A percentile compares a stretch with the other conserved stretches of the same genome.
phyloP scores from a whole-genome alignment of 805 yeast genomes.

The Starmerella geochares region DNA sequence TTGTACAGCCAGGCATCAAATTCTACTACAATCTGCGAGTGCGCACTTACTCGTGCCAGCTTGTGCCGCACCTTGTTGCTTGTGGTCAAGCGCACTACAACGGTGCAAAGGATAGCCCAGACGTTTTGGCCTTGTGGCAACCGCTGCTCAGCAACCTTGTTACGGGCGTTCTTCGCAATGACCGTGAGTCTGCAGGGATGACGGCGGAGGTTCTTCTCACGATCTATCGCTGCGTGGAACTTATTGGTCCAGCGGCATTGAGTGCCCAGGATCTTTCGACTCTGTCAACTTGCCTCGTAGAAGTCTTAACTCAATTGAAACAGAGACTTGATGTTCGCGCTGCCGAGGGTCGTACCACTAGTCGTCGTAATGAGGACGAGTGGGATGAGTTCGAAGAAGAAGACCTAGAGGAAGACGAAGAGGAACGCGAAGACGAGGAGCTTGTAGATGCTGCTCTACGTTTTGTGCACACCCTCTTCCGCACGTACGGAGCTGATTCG shows the following conservation, averaged over 20 bases:
- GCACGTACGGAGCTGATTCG: conserved; percentile 38
- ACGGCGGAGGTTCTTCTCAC: conserved; percentile 68
- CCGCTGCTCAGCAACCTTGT: conserved; percentile 57
- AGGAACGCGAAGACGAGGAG: conserved; percentile 81
- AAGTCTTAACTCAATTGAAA: conserved; percentile 56
- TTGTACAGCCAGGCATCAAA: conserved; percentile 78
- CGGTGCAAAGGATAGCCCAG: conserved; percentile 34
- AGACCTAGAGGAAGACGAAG: conserved; percentile 74
- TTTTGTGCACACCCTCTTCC: conserved; percentile 60
- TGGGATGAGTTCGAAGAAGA: conserved; percentile 67
- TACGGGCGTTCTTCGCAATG: conserved; percentile 50
- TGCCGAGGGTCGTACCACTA: conserved; percentile 24
- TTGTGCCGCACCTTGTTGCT: conserved; percentile 65
- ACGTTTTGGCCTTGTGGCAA: conserved; percentile 60
- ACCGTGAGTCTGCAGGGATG: conserved; percentile 68
- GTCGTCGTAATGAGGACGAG: conserved; percentile 26
- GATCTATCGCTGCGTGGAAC: conserved; percentile 52
- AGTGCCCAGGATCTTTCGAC: conserved; percentile 44
- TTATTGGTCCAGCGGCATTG: conserved; percentile 50
- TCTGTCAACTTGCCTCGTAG: conserved; percentile 50
- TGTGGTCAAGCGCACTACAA: conserved; percentile 51
- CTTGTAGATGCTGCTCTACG: conserved; percentile 75
- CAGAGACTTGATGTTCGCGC: conserved; percentile 52
- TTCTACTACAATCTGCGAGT: conserved; percentile 92
- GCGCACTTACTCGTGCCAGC: conserved; percentile 76